Conservation (phyloP, 495 filamentous ascomycete genomes). For the Xylaria cubensis region DNA sequence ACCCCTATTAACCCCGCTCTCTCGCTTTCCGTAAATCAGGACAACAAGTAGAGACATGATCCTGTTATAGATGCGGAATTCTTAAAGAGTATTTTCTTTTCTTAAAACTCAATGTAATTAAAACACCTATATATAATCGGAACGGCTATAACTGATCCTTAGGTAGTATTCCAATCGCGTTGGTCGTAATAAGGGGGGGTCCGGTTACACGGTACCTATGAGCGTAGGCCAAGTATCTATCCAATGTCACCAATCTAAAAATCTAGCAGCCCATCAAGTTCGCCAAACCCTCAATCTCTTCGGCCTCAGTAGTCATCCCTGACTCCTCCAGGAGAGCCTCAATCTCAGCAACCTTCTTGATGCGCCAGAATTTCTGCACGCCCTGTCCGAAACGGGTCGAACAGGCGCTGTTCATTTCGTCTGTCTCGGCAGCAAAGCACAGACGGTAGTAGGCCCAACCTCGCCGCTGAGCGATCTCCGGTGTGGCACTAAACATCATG, state of each 20-base stretch:
- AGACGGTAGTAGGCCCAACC: slow-evolving; percentile 75
- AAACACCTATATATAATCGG: not conserved
- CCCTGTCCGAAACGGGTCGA: slow-evolving; percentile 70
- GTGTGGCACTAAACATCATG: slow-evolving; percentile 70
- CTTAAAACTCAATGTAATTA: not conserved
- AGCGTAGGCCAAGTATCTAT: slow-evolving; percentile 1
- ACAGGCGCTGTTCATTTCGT: slow-evolving; percentile 66
- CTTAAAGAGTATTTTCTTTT: too few species aligned
- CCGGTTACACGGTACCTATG: not conserved
- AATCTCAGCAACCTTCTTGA: slow-evolving; percentile 69
- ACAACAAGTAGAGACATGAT: not conserved
- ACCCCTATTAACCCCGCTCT: not conserved
- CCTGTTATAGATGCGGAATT: not conserved
- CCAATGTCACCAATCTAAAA: not conserved
- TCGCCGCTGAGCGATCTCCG: slow-evolving; percentile 56
- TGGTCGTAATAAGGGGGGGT: not conserved
- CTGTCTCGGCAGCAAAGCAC: slow-evolving; percentile 83
- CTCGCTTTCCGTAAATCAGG: not conserved
- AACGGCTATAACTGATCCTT: not conserved
- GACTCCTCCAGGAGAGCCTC: slow-evolving; percentile 52
- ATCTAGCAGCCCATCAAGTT: slow-evolving; percentile 47
- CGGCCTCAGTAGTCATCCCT: slow-evolving; percentile 7
- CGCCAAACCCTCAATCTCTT: slow-evolving; percentile 25
- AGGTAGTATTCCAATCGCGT: not conserved
- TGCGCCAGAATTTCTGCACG: slow-evolving; percentile 74